Base-by-base conservation (phyloP, 352 stramenopile genomes). In the Blastocystis sp. region DNA sequence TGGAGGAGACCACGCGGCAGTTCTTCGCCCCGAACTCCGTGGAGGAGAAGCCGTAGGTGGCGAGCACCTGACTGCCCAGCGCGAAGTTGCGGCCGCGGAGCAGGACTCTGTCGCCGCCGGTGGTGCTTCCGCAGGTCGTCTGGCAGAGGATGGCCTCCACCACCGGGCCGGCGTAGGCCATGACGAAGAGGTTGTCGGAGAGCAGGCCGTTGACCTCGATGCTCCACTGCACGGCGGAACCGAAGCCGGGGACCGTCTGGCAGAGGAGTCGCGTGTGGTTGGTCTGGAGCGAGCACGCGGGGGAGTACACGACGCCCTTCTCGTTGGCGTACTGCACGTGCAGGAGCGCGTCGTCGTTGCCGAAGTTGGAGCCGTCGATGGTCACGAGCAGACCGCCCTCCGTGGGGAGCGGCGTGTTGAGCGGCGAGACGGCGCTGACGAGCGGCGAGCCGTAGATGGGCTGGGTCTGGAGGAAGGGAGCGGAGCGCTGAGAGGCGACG, bases 261-360 rank as follows among this genome's bases (percentile, higher is more conserved):
- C 66, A 77, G n/a, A 11, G n/a, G 38, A 77, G 66, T 24, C 60
- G 66, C n/a, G 66, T 77, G 40, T 77, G 66, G 60, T 77, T 77
- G 3, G 28, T 3, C 7, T 28, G 21, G 9, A 77, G 34, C 21
- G 24, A 28, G 43, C 66, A 77, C 3, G 9, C 43, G 24, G 66
- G 66, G 17, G 43, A 24, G 19, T 57, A 77, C 0, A n/a, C 34
- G 2, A 61, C 0, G 34, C 66, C 66, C 4, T 61, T 9, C 66
- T 77, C 66, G 34, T 77, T 77, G 14, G 60, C 66, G 34, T 77
- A 77, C 19, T 60, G 17, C 4, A 77, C 66, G 34, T 3, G 6
- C 3, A 77, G 14, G 17, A 54, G 10, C 3, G 21, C 24, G 17
- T 48, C 45, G 38, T 54, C 45, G 10, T 17, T 61, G 10, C 66